phyloP scores from a whole-genome alignment of 768 basidiomycete species.

The Holtermannia corniformis region DNA sequence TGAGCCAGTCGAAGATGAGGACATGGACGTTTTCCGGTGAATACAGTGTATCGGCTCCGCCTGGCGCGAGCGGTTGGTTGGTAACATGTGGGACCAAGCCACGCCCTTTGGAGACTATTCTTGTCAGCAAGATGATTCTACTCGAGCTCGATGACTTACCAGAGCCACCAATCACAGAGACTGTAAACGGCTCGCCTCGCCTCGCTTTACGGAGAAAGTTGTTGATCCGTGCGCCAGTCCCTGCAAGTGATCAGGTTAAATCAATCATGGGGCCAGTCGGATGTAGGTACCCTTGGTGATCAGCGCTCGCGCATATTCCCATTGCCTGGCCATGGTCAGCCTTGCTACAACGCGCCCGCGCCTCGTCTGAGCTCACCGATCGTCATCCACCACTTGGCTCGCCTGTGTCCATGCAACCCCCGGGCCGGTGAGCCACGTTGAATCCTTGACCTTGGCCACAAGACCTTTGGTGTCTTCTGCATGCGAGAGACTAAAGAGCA shows the following conservation, averaged over 20 bases:
- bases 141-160: slow-evolving; percentile 7
- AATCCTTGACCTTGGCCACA: not conserved
- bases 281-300: not conserved
- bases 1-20: slow-evolving; percentile 34
- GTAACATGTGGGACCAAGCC: slow-evolving; percentile 15
- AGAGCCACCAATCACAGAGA: slow-evolving; percentile 35
- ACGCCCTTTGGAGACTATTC: slow-evolving; percentile 30
- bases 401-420: not conserved
- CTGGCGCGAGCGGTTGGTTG: not conserved
- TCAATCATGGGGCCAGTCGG: not conserved
- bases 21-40: slow-evolving; percentile 34
- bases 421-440: not conserved
- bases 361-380: not conserved
- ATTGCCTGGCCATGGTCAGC: not conserved
- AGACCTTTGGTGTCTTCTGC: no score
- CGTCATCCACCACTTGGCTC: not conserved
- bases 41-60: slow-evolving; percentile 27
- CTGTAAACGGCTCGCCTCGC: slow-evolving; percentile 24
- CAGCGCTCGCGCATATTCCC: not conserved
- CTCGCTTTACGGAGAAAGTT: slow-evolving; percentile 30
- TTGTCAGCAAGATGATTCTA: not conserved
- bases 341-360: not conserved
- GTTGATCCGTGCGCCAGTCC: slow-evolving; percentile 27
- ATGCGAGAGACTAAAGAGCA: no score
- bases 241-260: slow-evolving; percentile 1